These are phyloP conservation scores for Lentinula lateritia DNA, from an alignment of 768 basidiomycete species.

Conservation along the genomic window DNA sequence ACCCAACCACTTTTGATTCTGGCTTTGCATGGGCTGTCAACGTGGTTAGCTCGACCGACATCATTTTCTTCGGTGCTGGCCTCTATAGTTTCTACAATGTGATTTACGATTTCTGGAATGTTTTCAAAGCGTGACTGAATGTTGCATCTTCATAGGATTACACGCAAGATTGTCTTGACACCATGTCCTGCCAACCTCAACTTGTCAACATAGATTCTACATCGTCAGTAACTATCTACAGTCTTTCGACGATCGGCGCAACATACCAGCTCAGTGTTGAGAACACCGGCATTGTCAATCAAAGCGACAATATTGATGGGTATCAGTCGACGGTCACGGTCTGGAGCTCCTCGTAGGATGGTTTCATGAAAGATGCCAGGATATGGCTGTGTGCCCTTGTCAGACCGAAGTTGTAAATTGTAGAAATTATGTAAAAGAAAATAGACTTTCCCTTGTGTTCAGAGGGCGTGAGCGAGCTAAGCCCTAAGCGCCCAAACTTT, in stretches of 20 bases:
- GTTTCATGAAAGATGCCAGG: not conserved
- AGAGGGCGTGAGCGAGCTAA: not conserved
- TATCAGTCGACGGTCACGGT: conserved; percentile 48
- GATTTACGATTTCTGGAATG: not conserved
- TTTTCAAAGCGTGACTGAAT: not conserved
- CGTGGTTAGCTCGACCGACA: conserved; percentile 45
- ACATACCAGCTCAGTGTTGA: conserved; percentile 47
- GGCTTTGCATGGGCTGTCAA: conserved; percentile 52
- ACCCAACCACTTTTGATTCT: conserved; percentile 43
- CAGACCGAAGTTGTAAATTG: too few relatives aligned
- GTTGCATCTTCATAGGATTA: not conserved
- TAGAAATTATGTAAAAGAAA: too few relatives aligned
- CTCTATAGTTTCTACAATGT: conserved; percentile 67
- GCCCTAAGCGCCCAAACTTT: not conserved
- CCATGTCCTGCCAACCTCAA: conserved; percentile 48
- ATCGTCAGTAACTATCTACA: conserved; percentile 44
- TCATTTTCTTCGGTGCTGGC: conserved; percentile 67
- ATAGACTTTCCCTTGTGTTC: too few relatives aligned
- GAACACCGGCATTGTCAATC: conserved; percentile 38
- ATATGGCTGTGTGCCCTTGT: too few relatives aligned
- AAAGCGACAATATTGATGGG: conserved; percentile 47
- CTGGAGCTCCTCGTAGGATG: conserved; percentile 31
- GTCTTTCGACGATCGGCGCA: conserved; percentile 53
- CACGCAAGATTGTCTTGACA: conserved; percentile 32
- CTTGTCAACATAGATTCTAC: conserved; percentile 44